These are phyloP conservation scores for Chrysosporium keratinophilum DNA, from an alignment of 2,329 filamentous ascomycete species.

Conservation along the genomic window DNA sequence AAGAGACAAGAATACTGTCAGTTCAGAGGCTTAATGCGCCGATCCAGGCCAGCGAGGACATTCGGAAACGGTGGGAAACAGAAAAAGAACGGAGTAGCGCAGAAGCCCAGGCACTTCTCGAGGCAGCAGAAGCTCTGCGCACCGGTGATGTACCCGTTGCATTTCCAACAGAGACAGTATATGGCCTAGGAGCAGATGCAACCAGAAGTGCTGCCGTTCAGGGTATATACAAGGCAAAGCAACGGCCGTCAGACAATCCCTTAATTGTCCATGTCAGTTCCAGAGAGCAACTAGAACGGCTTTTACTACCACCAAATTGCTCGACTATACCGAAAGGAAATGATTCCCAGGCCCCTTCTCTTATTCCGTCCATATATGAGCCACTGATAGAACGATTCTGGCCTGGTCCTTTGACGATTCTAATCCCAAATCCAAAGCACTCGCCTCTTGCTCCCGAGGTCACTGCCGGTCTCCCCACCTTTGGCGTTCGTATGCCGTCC, in stretches of 20 bases:
- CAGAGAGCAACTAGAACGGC: constrained; percentile 57
- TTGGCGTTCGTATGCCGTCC: constrained; percentile 82
- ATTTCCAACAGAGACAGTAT: constrained; percentile 96
- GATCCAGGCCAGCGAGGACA: constrained; percentile 25
- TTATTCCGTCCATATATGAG: constrained; percentile 64
- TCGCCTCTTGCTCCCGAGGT: constrained; percentile 79
- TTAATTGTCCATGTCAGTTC: constrained; percentile 88
- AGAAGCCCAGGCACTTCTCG: constrained; percentile 46
- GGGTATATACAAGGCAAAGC: constrained; percentile 89
- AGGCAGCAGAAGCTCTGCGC: constrained; percentile 57
- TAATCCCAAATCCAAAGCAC: constrained; percentile 63
- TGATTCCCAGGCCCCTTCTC: constrained; percentile 23
- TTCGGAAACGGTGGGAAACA: constrained; percentile 33
- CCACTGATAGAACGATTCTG: constrained; percentile 75
- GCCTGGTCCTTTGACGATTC: constrained; percentile 87
- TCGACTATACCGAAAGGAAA: constrained; percentile 14
- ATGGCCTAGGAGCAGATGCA: constrained; percentile 91
- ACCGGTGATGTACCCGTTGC: constrained; percentile 67
- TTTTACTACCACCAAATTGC: constrained; percentile 41
- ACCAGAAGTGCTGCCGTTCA: constrained; percentile 71
- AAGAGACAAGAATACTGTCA: constrained; percentile 28
- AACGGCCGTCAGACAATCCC: constrained; percentile 84
- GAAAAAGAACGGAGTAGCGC: constrained; percentile 30
- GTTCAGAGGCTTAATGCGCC: constrained; percentile 30
- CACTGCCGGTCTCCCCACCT: constrained; percentile 71